Evolutionary conservation across 148 eudicot species (phyloP).

Genomic region (Camellia granthamiana): DNA sequence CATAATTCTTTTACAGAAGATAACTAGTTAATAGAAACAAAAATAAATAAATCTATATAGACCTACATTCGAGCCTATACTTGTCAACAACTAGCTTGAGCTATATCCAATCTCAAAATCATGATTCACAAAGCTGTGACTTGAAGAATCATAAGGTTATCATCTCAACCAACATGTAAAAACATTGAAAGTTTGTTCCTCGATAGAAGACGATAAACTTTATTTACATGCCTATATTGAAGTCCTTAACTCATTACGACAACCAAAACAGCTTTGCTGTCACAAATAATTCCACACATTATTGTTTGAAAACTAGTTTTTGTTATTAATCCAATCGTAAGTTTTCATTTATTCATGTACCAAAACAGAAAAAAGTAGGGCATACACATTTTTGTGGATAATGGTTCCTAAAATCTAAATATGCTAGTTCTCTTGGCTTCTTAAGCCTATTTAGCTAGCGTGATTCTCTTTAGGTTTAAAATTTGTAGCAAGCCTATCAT

Average conservation of each 20-base stretch:
- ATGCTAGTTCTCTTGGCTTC: not conserved
- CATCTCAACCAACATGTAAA: not conserved
- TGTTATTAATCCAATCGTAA: not conserved
- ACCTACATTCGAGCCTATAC: not conserved
- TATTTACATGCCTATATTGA: not conserved
- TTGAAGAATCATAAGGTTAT: not conserved
- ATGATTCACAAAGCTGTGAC: not conserved
- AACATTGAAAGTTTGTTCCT: not conserved
- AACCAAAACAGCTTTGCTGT: not conserved
- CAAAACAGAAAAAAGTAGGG: not conserved
- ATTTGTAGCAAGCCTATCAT: not conserved
- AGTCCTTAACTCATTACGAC: too few species aligned
- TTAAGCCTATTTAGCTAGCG: not conserved
- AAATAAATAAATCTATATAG: not conserved
- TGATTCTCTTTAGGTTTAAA: not conserved
- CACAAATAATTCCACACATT: not conserved
- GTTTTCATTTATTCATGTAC: not conserved
- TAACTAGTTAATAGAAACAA: not conserved
- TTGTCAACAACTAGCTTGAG: not conserved
- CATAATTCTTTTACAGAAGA: not conserved
- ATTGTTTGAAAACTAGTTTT: too few species aligned
- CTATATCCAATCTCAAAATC: not conserved
- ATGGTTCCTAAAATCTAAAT: not conserved
- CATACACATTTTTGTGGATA: not conserved
- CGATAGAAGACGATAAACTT: not conserved